Conservation (phyloP, 768 basidiomycete species). For the Pulveroboletus sp. region DNA sequence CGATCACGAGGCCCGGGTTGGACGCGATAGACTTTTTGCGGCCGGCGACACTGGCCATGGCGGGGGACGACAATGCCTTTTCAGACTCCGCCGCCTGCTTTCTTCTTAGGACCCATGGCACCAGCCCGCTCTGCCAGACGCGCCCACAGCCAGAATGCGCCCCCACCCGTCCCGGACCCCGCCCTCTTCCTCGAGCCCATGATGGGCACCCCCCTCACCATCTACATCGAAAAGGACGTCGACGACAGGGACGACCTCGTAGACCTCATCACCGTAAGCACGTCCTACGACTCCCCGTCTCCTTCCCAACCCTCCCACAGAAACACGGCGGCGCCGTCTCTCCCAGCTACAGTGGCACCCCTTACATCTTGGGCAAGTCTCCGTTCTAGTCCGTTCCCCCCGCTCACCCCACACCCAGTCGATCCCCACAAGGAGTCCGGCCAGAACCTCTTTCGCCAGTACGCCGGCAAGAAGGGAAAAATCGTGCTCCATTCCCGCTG, state of each 20-base stretch:
- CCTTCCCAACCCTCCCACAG: conserved; percentile 35
- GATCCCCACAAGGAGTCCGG: conserved; percentile 76
- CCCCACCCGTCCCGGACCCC: conserved; percentile 28
- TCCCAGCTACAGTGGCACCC: conserved; percentile 71
- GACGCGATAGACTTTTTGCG: conserved; percentile 80
- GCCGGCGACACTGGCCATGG: conserved; percentile 54
- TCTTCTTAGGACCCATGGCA: conserved; percentile 69
- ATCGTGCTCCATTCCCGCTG: conserved; percentile 70
- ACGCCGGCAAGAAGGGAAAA: conserved; percentile 75
- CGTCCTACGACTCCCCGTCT: conserved; percentile 6
- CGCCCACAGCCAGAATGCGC: conserved; percentile 34
- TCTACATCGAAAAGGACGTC: conserved; percentile 82
- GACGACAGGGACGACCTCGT: conserved; percentile 61
- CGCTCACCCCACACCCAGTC: conserved; percentile 42
- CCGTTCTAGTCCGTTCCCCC: conserved; percentile 1
- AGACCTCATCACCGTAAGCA: conserved; percentile 62
- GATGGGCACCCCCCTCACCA: conserved; percentile 68
- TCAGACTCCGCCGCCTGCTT: conserved; percentile 26
- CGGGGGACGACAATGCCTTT: conserved; percentile 28
- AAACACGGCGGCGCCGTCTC: conserved; percentile 74
- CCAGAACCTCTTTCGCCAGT: conserved; percentile 77
- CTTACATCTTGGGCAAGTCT: conserved; percentile 71
- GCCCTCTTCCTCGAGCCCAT: conserved; percentile 78
- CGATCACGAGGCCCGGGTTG: conserved; percentile 60
- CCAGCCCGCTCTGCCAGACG: conserved; percentile 62